Conservation (phyloP, 1,139 yeast genomes). For the Yamadazyma friedrichii region DNA sequence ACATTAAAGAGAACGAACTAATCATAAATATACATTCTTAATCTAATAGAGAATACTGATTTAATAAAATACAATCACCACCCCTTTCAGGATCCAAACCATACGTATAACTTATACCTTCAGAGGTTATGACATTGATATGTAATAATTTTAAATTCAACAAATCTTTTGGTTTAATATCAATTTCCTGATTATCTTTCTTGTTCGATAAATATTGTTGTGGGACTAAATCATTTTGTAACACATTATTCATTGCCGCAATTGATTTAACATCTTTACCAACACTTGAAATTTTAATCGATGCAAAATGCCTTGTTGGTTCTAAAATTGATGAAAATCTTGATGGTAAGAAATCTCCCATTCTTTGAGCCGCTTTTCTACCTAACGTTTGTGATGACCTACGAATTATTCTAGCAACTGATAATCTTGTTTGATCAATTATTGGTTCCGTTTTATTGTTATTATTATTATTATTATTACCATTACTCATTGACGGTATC, state of each 20-base stretch:
- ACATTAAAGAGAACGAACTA: not conserved
- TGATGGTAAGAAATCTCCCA: conserved; percentile 85
- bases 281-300: conserved; percentile 73
- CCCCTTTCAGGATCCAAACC: conserved; percentile 87
- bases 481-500: conserved; percentile 14
- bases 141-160: conserved; percentile 53
- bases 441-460: conserved; percentile 57
- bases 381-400: conserved; percentile 58
- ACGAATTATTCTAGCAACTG: conserved; percentile 68
- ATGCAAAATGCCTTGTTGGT: conserved; percentile 93
- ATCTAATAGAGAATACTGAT: conserved; percentile 58
- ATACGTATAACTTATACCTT: conserved; percentile 83
- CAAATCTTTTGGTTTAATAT: conserved; percentile 27
- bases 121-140: conserved; percentile 80
- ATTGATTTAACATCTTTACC: conserved; percentile 62
- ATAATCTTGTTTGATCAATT: conserved; percentile 65
- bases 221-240: conserved; percentile 39
- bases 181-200: conserved; percentile 14
- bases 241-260: conserved; percentile 52
- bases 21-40: not conserved
- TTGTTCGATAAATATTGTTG: conserved; percentile 28
- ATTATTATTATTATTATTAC: conserved; percentile 11
- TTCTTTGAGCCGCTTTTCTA: conserved; percentile 80
- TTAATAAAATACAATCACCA: conserved; percentile 83
- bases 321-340: conserved; percentile 84